Evolutionary conservation across 2,329 filamentous ascomycete species (phyloP).

Genomic region (Claviceps citrina): DNA sequence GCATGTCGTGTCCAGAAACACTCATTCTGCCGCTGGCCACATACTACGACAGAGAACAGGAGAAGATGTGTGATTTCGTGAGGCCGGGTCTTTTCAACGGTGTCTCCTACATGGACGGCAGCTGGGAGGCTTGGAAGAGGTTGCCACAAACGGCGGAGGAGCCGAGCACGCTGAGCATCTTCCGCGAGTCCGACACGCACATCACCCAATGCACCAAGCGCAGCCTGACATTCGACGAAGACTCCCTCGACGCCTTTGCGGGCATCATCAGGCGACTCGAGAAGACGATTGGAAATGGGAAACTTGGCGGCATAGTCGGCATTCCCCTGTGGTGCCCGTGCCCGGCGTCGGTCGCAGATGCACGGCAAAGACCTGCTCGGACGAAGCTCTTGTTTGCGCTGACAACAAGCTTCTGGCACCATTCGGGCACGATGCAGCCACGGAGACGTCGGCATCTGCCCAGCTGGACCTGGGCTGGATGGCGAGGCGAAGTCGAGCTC

Average conservation of each 20-base stretch:
- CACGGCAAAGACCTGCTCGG: slow-evolving; percentile 11
- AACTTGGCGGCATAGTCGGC: slow-evolving; percentile 17
- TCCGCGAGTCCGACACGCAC: slow-evolving; percentile 20
- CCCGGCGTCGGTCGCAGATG: not conserved
- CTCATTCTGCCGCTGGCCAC: slow-evolving; percentile 17
- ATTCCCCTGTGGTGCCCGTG: slow-evolving; percentile 18
- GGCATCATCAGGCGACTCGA: slow-evolving; percentile 18
- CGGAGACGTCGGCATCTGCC: slow-evolving; percentile 17
- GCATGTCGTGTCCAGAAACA: slow-evolving; percentile 23
- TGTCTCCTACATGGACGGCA: slow-evolving; percentile 20
- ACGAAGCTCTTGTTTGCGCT: slow-evolving; percentile 20
- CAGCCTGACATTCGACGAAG: slow-evolving; percentile 16
- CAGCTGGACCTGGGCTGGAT: slow-evolving; percentile 24
- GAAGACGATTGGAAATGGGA: slow-evolving; percentile 15
- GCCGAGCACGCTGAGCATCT: slow-evolving; percentile 21
- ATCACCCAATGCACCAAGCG: slow-evolving; percentile 18
- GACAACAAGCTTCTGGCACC: slow-evolving; percentile 23
- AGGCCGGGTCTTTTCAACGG: slow-evolving; percentile 20
- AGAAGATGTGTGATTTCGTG: slow-evolving; percentile 22
- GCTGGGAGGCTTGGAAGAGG: slow-evolving; percentile 21
- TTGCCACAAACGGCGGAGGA: slow-evolving; percentile 15
- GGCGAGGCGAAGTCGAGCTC: slow-evolving; percentile 20
- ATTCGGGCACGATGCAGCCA: slow-evolving; percentile 13
- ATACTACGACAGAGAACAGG: slow-evolving; percentile 19
- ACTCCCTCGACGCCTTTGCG: slow-evolving; percentile 19